Percentiles rank a stretch among this genome's conserved stretches.
Evolutionary conservation across 306 rosid species (phyloP).

Genomic region (Trichosanthes truncata): DNA sequence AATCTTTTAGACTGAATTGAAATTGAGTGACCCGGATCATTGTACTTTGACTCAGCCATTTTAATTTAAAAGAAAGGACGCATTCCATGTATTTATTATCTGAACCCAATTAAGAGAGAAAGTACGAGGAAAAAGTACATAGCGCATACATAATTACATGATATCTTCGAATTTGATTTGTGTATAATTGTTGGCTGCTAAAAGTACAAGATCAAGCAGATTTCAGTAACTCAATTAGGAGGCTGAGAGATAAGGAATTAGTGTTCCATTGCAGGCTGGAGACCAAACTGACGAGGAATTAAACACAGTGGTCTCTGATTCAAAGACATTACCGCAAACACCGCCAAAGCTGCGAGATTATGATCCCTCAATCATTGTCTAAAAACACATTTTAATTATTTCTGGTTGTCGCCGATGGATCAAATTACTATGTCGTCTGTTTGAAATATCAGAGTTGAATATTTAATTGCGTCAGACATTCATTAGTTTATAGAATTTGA

Average conservation of each 20-base stretch:
- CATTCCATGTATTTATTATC: neutral
- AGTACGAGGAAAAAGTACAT: constrained; percentile 9
- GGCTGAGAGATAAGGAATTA: neutral
- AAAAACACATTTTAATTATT: constrained; percentile 7
- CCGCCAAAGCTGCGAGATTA: constrained; percentile 46
- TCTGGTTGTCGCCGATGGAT: neutral
- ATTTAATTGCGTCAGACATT: constrained; percentile 30
- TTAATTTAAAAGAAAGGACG: neutral
- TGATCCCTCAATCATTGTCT: constrained; percentile 44
- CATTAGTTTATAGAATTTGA: constrained; percentile 18
- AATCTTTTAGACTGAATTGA: neutral
- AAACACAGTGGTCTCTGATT: constrained; percentile 27
- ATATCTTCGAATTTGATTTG: neutral
- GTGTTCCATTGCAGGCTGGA: neutral
- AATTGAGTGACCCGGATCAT: constrained; percentile 2
- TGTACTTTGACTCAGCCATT: neutral
- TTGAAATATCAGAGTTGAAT: constrained; percentile 5
- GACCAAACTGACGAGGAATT: neutral
- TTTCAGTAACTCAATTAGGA: neutral
- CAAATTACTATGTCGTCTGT: constrained; percentile 2
- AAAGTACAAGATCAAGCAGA: constrained; percentile 4
- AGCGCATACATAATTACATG: neutral
- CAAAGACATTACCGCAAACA: constrained; percentile 43
- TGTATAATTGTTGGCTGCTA: constrained; percentile 5
- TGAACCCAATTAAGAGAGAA: neutral